Evolutionary conservation across 2,329 filamentous ascomycete genomes (phyloP).

Genomic region (Hypoxylon sp.): DNA sequence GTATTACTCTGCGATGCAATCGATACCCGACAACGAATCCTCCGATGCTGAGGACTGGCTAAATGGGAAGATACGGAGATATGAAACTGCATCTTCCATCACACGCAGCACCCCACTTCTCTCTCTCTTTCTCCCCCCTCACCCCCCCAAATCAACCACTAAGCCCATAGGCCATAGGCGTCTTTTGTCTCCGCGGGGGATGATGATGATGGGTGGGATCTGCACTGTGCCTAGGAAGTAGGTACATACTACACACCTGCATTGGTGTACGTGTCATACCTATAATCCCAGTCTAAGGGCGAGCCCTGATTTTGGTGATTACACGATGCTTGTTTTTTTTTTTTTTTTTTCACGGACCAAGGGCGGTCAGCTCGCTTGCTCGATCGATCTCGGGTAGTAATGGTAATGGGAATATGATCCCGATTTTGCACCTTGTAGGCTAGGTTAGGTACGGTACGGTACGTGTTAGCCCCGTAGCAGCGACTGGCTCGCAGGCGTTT

Average conservation of each 20-base stretch:
- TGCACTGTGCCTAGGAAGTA: not conserved
- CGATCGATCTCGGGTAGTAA: slow-evolving; percentile 2
- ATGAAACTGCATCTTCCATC: not conserved
- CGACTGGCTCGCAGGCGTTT: not conserved
- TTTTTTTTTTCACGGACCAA: not conserved
- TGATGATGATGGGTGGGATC: not conserved
- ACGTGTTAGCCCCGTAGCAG: not conserved
- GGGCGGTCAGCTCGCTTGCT: not conserved
- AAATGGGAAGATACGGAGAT: not conserved
- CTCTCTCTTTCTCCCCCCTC: not conserved
- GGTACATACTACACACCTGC: not conserved
- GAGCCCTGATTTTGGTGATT: not conserved
- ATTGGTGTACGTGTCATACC: not conserved
- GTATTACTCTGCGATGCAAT: not conserved
- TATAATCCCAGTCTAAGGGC: not conserved
- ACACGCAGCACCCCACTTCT: not conserved
- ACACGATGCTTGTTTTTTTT: not conserved
- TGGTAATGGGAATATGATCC: not conserved
- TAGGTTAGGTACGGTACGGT: not conserved
- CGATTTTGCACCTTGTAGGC: not conserved
- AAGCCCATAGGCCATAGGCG: not conserved
- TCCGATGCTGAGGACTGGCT: not conserved
- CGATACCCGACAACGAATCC: not conserved
- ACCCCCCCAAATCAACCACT: not conserved
- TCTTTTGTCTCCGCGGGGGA: not conserved